Conservation (phyloP, 2,329 filamentous ascomycete genomes). For the Sphaerulina vaccinii region DNA sequence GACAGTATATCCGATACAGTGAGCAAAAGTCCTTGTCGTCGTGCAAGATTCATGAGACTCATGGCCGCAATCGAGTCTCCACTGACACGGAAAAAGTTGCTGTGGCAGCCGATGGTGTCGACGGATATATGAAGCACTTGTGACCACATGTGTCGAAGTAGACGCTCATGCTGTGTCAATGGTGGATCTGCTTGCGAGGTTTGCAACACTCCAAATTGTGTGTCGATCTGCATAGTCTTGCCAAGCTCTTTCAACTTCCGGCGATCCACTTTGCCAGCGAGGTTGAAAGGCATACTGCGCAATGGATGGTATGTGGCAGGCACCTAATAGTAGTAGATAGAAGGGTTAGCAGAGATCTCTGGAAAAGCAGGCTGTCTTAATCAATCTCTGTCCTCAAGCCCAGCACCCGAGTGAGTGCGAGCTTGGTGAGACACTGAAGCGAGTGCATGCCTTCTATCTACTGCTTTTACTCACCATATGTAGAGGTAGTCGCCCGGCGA, state of each 20-base stretch:
- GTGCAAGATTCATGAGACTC: constrained; percentile 8
- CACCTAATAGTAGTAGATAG: too few species aligned
- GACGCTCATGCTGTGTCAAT: too few species aligned
- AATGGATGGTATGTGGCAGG: not conserved
- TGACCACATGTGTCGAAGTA: constrained; percentile 7
- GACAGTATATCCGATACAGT: constrained; percentile 8
- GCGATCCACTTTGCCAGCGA: constrained; percentile 67
- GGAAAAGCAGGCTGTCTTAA: too few species aligned
- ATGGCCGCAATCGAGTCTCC: constrained; percentile 18
- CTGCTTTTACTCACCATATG: too few species aligned
- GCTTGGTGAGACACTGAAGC: too few species aligned
- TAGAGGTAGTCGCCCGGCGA: too few species aligned
- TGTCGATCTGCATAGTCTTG: constrained; percentile 29
- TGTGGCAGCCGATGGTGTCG: not conserved
- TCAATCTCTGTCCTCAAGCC: too few species aligned
- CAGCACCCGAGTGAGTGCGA: too few species aligned
- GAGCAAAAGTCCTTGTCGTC: constrained; percentile 9
- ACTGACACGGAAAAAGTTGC: constrained; percentile 46
- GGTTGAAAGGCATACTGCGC: not conserved
- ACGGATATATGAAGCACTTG: constrained; percentile 5
- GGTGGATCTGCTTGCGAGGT: too few species aligned
- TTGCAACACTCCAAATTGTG: too few species aligned
- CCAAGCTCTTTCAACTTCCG: constrained; percentile 49
- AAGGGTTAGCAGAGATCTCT: too few species aligned
- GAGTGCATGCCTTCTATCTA: too few species aligned